phyloP scores from a whole-genome alignment of 2,329 filamentous ascomycete species.

The Apiospora saccharicola region DNA sequence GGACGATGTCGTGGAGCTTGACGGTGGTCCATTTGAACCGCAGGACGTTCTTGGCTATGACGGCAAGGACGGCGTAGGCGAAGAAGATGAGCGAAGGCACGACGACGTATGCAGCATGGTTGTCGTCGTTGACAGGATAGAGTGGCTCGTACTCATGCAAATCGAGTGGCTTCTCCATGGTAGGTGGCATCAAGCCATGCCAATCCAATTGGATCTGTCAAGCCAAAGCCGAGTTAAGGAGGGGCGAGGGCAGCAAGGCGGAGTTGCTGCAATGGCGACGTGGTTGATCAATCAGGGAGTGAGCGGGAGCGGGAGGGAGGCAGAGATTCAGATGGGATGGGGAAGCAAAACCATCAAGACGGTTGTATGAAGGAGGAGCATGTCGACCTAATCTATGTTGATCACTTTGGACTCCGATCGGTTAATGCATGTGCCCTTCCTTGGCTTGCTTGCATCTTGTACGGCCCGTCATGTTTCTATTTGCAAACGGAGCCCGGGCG shows the following conservation, averaged over 20 bases:
- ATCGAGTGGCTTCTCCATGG: constrained; percentile 1
- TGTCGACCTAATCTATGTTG: constrained; percentile 11
- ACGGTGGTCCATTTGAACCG: constrained; percentile 7
- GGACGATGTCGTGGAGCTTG: background rate
- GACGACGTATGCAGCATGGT: constrained; percentile 11
- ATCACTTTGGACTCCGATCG: constrained; percentile 3
- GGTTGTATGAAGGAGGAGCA: background rate
- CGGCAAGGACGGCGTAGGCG: background rate
- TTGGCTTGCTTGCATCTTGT: background rate
- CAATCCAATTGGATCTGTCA: background rate
- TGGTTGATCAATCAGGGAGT: background rate
- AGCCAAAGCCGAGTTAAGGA: background rate
- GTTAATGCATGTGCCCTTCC: background rate
- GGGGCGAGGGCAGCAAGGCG: background rate
- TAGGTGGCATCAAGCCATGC: constrained; percentile 5
- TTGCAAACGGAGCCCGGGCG: background rate
- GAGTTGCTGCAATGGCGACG: background rate
- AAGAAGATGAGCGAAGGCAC: constrained; percentile 8
- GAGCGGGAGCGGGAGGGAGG: background rate
- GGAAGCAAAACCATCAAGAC: background rate
- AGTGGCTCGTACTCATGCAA: background rate
- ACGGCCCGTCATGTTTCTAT: background rate
- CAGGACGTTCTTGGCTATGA: constrained; percentile 13
- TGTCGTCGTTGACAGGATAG: constrained; percentile 2
- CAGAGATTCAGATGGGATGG: background rate